A percentile compares a stretch with the other conserved stretches of the same genome.
phyloP scores from a whole-genome alignment of 306 rosid genomes.

The Purshia tridentata region DNA sequence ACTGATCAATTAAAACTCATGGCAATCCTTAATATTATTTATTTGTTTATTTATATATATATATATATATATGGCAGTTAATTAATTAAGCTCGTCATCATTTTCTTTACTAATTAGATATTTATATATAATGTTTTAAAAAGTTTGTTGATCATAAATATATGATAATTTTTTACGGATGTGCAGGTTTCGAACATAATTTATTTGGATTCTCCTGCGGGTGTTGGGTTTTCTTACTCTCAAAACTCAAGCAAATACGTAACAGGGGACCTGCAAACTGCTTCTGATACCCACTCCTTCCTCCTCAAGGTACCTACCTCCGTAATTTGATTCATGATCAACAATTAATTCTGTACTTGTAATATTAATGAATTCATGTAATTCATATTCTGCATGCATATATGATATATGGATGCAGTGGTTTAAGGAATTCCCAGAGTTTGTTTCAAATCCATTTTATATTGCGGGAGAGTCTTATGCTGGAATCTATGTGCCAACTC shows the following conservation, averaged over 20 bases:
- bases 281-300: constrained; percentile 44
- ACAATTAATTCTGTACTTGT: background rate
- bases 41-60: no score
- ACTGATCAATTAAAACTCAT: no score
- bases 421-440: constrained; percentile 72
- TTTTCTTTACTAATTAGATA: no score
- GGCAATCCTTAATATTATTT: no score
- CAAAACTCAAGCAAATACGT: constrained; percentile 23
- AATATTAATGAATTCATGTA: no score
- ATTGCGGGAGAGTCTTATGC: constrained; percentile 81
- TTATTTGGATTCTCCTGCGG: constrained; percentile 57
- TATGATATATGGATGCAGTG: constrained; percentile 42
- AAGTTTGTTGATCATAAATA: no score
- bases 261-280: constrained; percentile 51
- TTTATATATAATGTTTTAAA: no score
- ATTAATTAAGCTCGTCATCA: no score
- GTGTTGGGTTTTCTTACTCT: constrained; percentile 53
- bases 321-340: no score
- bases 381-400: background rate
- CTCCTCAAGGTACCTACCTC: constrained; percentile 35
- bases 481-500: constrained; percentile 79
- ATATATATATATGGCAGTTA: no score
- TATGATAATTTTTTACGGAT: background rate
- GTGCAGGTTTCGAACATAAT: constrained; percentile 49
- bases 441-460: constrained; percentile 60